Base-by-base conservation (phyloP, 495 filamentous ascomycete genomes). In the Penicillium angulare region DNA sequence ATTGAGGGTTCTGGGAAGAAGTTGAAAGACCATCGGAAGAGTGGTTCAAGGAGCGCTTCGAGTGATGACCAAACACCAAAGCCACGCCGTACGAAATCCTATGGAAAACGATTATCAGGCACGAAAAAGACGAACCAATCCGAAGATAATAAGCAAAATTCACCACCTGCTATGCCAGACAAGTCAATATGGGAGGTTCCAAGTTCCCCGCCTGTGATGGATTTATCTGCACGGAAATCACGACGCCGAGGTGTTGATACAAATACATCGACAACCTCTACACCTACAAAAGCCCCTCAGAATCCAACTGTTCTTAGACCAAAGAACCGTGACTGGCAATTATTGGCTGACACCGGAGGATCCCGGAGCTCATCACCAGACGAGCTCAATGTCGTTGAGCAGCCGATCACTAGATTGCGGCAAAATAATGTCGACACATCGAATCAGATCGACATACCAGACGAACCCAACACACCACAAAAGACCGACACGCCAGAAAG, bases 341-440 rank as follows among this genome's bases (percentile, higher is more conserved):
- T 12, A 23, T 15, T 1, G 0, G 21, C n/a, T 21, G 33, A 38
- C 17, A 12, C 22, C 9, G 27, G 26, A n/a, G 43, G 22, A 31
- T 55, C 51, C 10, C 32, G 56, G 27, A 60, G 52, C 38, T 60
- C 62, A 26, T 63, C 62, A 5, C 59, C 56, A 1, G 74, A 75
- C 47, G 70, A 65, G 42, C 47, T 72, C 38, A 59, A 59, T 42
- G 47, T 65, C 7, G 55, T 64, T 6, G 43, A 22, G 6, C 23
- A 32, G 26, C 41, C 41, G 2, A 24, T 20, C 18, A 10, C 16
- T n/a, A n/a, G n/a, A n/a, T n/a, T n/a, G n/a, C n/a, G n/a, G n/a
- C n/a, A n/a, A n/a, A n/a, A n/a, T n/a, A n/a, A n/a, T n/a, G n/a
- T n/a, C n/a, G n/a, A n/a, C n/a, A n/a, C n/a, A n/a, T n/a, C n/a